Conservation (phyloP, 2,329 filamentous ascomycete species). For the Rhinocladiella mackenziei region DNA sequence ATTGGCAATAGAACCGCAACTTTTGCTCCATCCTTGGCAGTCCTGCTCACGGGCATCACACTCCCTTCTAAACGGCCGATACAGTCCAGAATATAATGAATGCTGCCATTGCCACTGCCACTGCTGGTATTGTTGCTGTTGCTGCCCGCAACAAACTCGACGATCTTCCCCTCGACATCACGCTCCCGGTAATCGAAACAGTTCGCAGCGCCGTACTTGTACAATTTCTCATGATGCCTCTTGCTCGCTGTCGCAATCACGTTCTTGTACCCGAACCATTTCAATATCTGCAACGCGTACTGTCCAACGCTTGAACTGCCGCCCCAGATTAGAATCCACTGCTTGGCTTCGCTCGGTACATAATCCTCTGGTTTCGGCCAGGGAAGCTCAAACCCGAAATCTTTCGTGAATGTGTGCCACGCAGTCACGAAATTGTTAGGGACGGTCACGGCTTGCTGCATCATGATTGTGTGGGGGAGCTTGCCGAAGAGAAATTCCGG, state of each 20-base stretch:
- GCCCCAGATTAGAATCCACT: conserved; percentile 37
- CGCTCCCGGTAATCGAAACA: conserved; percentile 34
- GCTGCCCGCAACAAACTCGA: conserved; percentile 23
- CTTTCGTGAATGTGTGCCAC: conserved; percentile 52
- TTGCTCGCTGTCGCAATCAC: conserved; percentile 35
- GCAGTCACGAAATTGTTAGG: conserved; percentile 58
- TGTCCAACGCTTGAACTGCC: conserved; percentile 37
- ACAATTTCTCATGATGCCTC: conserved; percentile 32
- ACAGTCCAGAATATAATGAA: conserved; percentile 54
- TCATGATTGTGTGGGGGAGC: conserved; percentile 43
- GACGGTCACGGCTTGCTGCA: conserved; percentile 51
- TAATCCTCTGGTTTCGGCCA: conserved; percentile 53
- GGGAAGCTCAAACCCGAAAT: conserved; percentile 53
- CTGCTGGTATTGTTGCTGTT: no score
- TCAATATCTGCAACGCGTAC: conserved; percentile 36
- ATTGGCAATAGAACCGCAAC: conserved; percentile 60
- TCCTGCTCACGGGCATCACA: conserved; percentile 47
- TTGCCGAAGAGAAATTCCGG: conserved; percentile 50
- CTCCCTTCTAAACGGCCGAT: conserved; percentile 51
- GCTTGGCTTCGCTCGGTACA: conserved; percentile 34
- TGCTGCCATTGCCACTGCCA: no score
- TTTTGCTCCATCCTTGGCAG: conserved; percentile 48
- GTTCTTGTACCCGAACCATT: conserved; percentile 35
- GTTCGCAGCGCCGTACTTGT: conserved; percentile 31
- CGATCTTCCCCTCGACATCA: conserved; percentile 25